phyloP scores from a whole-genome alignment of 108 stramenopile species.

The Schizochytrium sp. region DNA sequence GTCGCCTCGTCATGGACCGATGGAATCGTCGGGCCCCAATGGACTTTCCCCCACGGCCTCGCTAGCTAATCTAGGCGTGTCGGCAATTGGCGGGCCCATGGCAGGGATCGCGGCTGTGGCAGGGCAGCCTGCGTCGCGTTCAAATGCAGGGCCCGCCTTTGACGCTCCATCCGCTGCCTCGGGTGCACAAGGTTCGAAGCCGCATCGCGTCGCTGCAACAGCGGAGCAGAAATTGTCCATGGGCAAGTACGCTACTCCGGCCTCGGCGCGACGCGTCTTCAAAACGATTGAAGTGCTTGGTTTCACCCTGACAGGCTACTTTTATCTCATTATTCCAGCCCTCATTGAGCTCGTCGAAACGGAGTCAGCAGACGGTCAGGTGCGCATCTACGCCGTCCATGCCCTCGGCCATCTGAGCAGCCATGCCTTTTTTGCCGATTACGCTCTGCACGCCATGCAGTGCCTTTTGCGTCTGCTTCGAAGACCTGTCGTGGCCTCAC shows the following conservation, averaged over 20 bases:
- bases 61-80: background rate
- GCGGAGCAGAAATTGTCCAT: background rate
- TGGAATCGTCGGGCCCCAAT: background rate
- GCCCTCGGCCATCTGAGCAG: background rate
- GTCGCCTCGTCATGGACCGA: background rate
- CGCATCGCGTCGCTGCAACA: background rate
- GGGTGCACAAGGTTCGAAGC: background rate
- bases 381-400: background rate
- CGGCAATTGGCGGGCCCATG: background rate
- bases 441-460: background rate
- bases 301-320: constrained; percentile 59
- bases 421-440: background rate
- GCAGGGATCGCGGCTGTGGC: background rate
- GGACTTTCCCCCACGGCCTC: background rate
- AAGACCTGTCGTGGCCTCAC: background rate
- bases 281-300: constrained; percentile 54
- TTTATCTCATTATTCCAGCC: constrained; percentile 71
- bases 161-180: background rate
- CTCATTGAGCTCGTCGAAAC: constrained; percentile 54
- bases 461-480: background rate
- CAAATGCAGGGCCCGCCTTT: background rate
- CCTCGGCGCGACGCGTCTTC: constrained; percentile 40
- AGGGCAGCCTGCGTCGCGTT: background rate
- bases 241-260: background rate
- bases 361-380: background rate